Base-by-base conservation (phyloP, 2,329 filamentous ascomycete species). In the Sporothrix curviconia region DNA sequence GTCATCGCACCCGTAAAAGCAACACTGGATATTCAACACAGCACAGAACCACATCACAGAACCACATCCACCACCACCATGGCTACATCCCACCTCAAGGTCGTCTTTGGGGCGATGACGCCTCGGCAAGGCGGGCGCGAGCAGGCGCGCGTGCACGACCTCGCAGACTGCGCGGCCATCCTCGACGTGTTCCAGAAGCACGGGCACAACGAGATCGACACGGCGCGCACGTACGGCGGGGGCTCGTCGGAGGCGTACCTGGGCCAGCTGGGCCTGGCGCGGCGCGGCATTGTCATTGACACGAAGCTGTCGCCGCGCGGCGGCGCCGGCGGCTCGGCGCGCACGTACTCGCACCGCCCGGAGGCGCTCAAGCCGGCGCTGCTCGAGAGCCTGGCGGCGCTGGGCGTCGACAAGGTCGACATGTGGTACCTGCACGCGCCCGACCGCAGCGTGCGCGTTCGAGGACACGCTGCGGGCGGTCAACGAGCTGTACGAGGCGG, bases 181-280 rank as follows among this genome's bases (percentile, higher is more conserved):
- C 76, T 89, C 36, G 82, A 87, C 67, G 76, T 82, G 60, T 82
- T 89, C 66, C 83, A 87, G 67, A 73, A 76, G 25, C 76, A 82
- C 64, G 85, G 85, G 17, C 84, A 88, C 71, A 79, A 81, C 64
- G 86, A 90, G 65, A 69, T 90, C 53, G 86, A 90, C 67, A 89
- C 85, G 0, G 85, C 86, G 0, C 78, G 85, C 14, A 68, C 78
- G 3, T 90, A 90, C 62, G 75, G 85, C 43, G 78, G 72, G 30
- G 85, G 86, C 50, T 75, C 79, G 52, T 84, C 87, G 54, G 87
- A 90, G 64, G 68, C 74, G 53, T 71, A 72, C 44, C 72, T 82
- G 2, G 76, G 70, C 7, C 62, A 67, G 12, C 61, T 72, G 11
- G 61, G 70, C 24, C 75, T 72, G 70, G 61, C 72, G 47, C 53